Evolutionary conservation across 1,284 basidiomycete genomes (phyloP), one percentile per base, ranked within the genome.

Genomic region (Schizopora paradoxa): DNA sequence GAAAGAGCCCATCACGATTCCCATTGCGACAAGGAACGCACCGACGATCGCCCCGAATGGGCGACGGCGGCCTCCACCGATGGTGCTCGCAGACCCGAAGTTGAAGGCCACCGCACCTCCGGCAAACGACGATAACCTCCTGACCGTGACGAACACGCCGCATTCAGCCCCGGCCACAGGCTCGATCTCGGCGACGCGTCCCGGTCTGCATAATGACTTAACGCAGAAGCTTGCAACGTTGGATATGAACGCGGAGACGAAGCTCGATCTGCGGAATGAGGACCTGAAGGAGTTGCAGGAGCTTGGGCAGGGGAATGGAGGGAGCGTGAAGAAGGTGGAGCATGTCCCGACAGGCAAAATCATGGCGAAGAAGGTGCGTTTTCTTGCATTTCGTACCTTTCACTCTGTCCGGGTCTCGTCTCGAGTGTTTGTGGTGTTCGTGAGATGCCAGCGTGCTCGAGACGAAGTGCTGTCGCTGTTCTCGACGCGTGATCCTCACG

Each of bases 241-340:
- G 52, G 76, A 86, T 57, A 67, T 88, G 68, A 85, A 83, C 54
- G 77, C 78, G 27, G 82, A 87, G 64, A 78, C 79, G 57, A 85
- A 84, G 59, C 78, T 75, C 49, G 83, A 91, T 58, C 68, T 94
- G 51, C 77, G 79, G 54, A 82, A 84, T 55, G 86, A 87, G 59
- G 91, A 94, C 63, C 68, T 94, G 56, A 82, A 83, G 64, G 83
- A 91, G 51, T 64, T 98, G 25, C 73, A 78, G 22, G 95, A 99
- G 64, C 76, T 99, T 2, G 95, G 95, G 0, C 86, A 92, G 53
- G 95, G 95, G n/a, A 98, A 98, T 60, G 93, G 95, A 1, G 95
- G 96, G 32, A 97, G 93, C 42, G 96, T 99, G 45, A 90, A 89
- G 63, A 91, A 90, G 67, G 94, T 93, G n/a, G 79, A 90, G 64